Conservation (phyloP, 257 asterid genomes). For the Solanum rostratum region DNA sequence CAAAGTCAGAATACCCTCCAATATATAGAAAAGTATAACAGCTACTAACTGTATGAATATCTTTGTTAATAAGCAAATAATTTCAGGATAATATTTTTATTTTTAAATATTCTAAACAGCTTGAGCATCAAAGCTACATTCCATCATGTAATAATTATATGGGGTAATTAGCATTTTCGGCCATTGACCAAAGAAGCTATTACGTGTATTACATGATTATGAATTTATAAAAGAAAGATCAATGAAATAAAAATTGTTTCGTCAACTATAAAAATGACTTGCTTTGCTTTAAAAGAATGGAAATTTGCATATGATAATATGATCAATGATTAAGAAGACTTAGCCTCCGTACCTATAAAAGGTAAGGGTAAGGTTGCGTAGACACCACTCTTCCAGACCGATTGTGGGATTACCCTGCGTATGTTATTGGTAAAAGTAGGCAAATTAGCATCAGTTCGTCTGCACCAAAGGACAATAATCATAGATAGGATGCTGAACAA, state of each 20-base stretch:
- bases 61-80: not conserved
- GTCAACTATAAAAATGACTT: not conserved
- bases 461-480: not conserved
- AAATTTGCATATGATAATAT: not conserved
- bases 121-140: not conserved
- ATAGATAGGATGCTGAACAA: too few species aligned
- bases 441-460: too few species aligned
- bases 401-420: not conserved
- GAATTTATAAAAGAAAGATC: not conserved
- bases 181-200: not conserved
- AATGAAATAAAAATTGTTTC: not conserved
- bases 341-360: not conserved
- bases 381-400: not conserved
- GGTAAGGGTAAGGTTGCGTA: not conserved
- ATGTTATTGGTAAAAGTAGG: not conserved
- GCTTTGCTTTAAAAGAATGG: not conserved
- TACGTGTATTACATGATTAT: not conserved
- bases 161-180: not conserved
- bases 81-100: not conserved
- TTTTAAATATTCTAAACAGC: not conserved
- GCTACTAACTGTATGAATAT: not conserved
- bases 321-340: not conserved
- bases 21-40: not conserved
- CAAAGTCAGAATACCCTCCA: not conserved
- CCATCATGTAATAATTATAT: not conserved